Conservation (phyloP, 805 yeast genomes). For the Komagataella pastoris region DNA sequence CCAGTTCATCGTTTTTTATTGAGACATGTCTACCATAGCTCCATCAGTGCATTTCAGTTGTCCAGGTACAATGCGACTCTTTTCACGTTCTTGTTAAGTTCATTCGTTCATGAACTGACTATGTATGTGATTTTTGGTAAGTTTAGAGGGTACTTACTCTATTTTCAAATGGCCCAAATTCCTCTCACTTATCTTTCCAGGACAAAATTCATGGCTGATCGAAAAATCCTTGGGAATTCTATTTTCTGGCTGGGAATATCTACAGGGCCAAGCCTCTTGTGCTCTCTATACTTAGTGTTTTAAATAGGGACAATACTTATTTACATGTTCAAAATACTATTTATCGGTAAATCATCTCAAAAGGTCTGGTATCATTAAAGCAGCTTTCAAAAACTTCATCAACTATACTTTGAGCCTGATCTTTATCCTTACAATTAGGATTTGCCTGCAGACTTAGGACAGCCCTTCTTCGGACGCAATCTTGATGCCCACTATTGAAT, state of each 20-base stretch:
- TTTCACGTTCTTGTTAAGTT: slow-evolving; percentile 66
- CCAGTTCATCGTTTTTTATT: slow-evolving; percentile 86
- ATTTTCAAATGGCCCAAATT: slow-evolving; percentile 78
- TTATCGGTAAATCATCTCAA: slow-evolving; percentile 77
- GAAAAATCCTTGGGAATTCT: slow-evolving; percentile 57
- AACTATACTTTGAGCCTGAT: slow-evolving; percentile 69
- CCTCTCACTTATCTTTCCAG: slow-evolving; percentile 61
- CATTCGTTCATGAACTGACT: slow-evolving; percentile 79
- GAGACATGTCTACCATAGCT: slow-evolving; percentile 89
- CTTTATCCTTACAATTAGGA: slow-evolving; percentile 63
- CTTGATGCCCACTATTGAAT: slow-evolving; percentile 76
- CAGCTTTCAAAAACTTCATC: slow-evolving; percentile 88
- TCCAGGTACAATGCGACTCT: slow-evolving; percentile 59
- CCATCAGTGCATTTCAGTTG: slow-evolving; percentile 63
- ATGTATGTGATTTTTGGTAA: slow-evolving; percentile 81
- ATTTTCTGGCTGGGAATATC: slow-evolving; percentile 89
- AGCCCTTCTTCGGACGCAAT: slow-evolving; percentile 84
- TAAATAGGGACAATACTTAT: slow-evolving; percentile 14
- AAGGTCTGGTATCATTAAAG: slow-evolving; percentile 91
- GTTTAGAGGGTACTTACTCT: slow-evolving; percentile 66
- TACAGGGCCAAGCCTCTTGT: slow-evolving; percentile 79
- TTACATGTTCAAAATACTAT: slow-evolving; percentile 1
- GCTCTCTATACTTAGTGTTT: slow-evolving; percentile 71
- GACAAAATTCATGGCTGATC: slow-evolving; percentile 40
- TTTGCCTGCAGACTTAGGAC: slow-evolving; percentile 72